Base-by-base conservation (phyloP, 1,284 basidiomycete species). In the Cystobasidium pallidum region DNA sequence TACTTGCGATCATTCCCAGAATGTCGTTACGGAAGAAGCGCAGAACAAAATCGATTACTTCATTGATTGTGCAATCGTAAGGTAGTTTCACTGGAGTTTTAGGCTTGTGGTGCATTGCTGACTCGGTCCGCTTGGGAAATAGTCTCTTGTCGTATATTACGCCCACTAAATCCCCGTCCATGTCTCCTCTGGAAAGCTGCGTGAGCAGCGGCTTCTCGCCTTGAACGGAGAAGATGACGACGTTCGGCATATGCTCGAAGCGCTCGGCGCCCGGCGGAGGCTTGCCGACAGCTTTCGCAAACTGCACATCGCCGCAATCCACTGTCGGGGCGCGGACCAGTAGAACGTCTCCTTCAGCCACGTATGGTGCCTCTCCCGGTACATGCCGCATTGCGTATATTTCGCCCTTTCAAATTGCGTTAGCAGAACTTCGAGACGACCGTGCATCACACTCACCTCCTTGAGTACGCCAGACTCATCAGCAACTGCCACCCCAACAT, bases 41-140 rank as follows among this genome's bases (percentile, higher is more conserved):
- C 64, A 88, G 83, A 17, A 91, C 85, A 77, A 91, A 91, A 58
- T 89, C 86, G 1, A 86, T 87, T 1, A 90, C 87, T 80, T 89
- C 91, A 19, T 78, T 81, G 83, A 88, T 89, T 11, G 84, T 89
- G 79, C 85, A 87, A 41, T 82, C 84, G 34, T 84, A 84, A 52
- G 84, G 78, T 0, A 90, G 78, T 2, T 82, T 58, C 67, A 85
- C 86, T 75, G 81, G 85, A 11, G 78, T 76, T 0, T 85, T 85
- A 0, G 86, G 81, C 2, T 81, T 76, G 11, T 90, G 90, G n/a
- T 80, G 78, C 1, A 85, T 88, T 4, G 89, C 84, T 13, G 66
- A 17, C 47, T 78, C 79, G 1, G 84, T 82, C 8, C 41, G 80
- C 80, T 36, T 83, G 79, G 32, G 89, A 85, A 57, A 89, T 78